Evolutionary conservation across 2,329 filamentous ascomycete species (phyloP), one percentile per base, ranked within the genome.

Genomic region (Cercospora brassicicola): DNA sequence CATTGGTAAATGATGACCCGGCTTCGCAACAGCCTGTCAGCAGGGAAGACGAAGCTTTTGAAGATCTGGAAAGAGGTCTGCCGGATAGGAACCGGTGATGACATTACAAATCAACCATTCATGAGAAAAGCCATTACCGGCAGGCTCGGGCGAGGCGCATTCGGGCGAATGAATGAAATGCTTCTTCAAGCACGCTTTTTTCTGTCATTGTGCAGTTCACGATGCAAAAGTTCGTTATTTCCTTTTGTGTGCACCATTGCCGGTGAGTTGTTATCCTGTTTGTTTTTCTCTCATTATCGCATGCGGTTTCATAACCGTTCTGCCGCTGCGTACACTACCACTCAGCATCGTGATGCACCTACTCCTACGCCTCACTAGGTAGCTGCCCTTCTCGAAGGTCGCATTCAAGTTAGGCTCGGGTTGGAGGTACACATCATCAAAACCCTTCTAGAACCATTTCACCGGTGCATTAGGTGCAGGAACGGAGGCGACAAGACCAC

Each of bases 41-140:
- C 33, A 64, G 76, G 26, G 77, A 77, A 56, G 75, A 77, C 59
- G 76, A 78, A 67, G 75, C 74, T 26, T 75, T 77, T 67, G 77
- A 78, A 64, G 77, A 79, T 69, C 62, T 79, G 42, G 78, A 79
- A 73, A 67, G 75, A 42, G 78, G 78, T 10, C 59, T 75, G 42
- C 70, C 70, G 60, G 70, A 72, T 60, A 67, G 70, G 62, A 72
- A 68, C 30, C 67, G 67, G 36, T 68, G 67, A 68, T 64, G 56
- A 48, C 42, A 15, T 13, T 7, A 15, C 13, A 55, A 13, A 53
- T 48, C 48, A n/a, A 28, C 3, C 23, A 15, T 30, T 26, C 23
- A 26, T 30, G 26, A 55, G 11, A 6, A 13, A 15, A 55, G 23
- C 23, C 48, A 15, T 55, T 15, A n/a, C 36, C 13, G 23, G 20